Evolutionary conservation across 345 rosid species (phyloP), one percentile per base, ranked within the genome.

Genomic region (Citrus inodora): DNA sequence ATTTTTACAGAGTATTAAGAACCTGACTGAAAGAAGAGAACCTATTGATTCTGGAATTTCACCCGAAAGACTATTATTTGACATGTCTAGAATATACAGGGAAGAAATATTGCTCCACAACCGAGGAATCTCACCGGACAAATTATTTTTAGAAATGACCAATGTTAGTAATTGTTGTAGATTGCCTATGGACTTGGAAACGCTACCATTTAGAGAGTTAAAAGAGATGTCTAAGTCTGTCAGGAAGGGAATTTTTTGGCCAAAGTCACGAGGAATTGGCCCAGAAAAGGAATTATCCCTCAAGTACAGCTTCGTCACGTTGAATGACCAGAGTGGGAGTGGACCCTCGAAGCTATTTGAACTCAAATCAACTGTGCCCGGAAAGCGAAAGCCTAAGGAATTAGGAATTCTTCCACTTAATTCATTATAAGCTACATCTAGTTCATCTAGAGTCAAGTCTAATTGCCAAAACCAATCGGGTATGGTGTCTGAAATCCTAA

Each of bases 401-500:
- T 63, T 69, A 17, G 81, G 84, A 3, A 82, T n/a, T 56, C 28
- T 73, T 16, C 83, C 85, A 0, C 63, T 30, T 6, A 83, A 38
- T 4, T 67, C 21, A 25, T 83, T 83, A 14, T 40, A 37, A 59
- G 77, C 61, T 48, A 79, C 28, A 72, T 76, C 71, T 28, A 83
- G 67, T 17, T 38, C 46, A 10, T 64, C 30, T 11, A 65, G 5
- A 7, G 42, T 27, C 35, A 79, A n/a, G 60, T 64, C 21, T 37
- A 75, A 76, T 4, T 70, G 67, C 88, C 82, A 81, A 3, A 86
- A 78, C 88, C 87, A 86, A 17, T 79, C 53, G 0, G 86, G 83
- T 62, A 83, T 69, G 9, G 77, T 38, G 30, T 59, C 85, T 19
- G 83, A 71, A 28, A 83, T 83, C 63, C 74, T 73, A 10, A 62